phyloP scores from a whole-genome alignment of 306 rosid species.

The Citrullus mucosospermus region DNA sequence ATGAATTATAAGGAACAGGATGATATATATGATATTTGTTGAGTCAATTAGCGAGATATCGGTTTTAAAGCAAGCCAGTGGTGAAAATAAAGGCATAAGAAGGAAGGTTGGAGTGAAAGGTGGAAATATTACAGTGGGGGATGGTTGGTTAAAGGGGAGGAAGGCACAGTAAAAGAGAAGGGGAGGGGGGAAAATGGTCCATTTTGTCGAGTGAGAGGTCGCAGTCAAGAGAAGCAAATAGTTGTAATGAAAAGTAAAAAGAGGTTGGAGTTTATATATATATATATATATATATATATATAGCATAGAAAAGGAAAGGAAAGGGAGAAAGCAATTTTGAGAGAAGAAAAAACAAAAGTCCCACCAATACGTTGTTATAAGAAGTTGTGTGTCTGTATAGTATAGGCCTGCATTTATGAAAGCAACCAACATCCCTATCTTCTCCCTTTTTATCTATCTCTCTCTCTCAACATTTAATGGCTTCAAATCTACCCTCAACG shows the following conservation, averaged over 20 bases:
- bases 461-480: slow-evolving; percentile 16
- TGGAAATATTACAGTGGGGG: not conserved
- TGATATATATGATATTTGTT: no score
- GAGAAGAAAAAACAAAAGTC: not conserved
- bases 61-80: not conserved
- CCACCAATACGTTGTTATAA: not conserved
- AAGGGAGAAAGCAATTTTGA: not conserved
- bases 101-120: no score
- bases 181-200: slow-evolving; percentile 25
- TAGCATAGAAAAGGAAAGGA: not conserved
- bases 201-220: slow-evolving; percentile 87
- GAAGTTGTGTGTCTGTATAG: not conserved
- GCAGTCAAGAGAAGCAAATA: slow-evolving; percentile 55
- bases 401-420: not conserved
- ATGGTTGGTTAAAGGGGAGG: slow-evolving; percentile 11
- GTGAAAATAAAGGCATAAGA: not conserved
- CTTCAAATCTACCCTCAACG: slow-evolving; percentile 38
- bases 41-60: no score
- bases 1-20: no score
- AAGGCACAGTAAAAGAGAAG: not conserved
- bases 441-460: not conserved
- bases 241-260: not conserved
- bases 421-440: slow-evolving; percentile 2
- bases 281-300: no score
- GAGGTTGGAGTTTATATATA: no score